Base-by-base conservation (phyloP, 1,284 basidiomycete genomes). In the Spongiforma sp. region DNA sequence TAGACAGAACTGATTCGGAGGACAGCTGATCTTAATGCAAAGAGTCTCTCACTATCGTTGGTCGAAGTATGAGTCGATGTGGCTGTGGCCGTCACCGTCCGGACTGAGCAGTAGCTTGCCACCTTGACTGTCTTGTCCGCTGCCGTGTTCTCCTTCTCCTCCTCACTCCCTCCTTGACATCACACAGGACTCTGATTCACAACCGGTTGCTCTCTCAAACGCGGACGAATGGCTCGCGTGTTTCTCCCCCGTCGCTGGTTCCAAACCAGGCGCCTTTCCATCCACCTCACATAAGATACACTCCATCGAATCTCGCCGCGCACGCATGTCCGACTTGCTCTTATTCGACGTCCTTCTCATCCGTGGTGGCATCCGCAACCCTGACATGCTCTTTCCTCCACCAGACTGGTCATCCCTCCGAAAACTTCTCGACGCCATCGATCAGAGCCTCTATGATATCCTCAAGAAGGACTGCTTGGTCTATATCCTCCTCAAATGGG, bases 391-490 rank as follows among this genome's bases (percentile, higher is more conserved):
- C 7, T 94, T 90, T 71, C 92, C 92, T 19, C 92, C 93, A 1
- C 71, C 75, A n/a, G 84, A 88, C 75, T 77, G 81, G 41, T 75
- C 77, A 14, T 75, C 81, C 5, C 83, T 94, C 28, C 73, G 82
- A 60, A 79, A 77, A 12, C 81, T 94, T 8, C 77, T 93, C 50
- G 78, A 83, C 26, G 85, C 84, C 26, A 90, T 94, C 66, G 81
- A 84, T 59, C 68, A 77, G 36, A 89, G 86, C 2, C 74, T 78
- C 7, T 94, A 91, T 69, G 93, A 94, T 74, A 73, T 77, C 34
- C 82, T 94, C 62, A 93, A 94, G 81, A 88, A 88, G 75, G 88
- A 93, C 65, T 91, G 89, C 67, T 78, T 94, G 39, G 78, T 93
- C 2, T 94, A 93, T 76, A 93, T 87, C 70, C 77, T 94, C 65